Conservation (phyloP, 768 basidiomycete genomes). For the Dioszegia hungarica region DNA sequence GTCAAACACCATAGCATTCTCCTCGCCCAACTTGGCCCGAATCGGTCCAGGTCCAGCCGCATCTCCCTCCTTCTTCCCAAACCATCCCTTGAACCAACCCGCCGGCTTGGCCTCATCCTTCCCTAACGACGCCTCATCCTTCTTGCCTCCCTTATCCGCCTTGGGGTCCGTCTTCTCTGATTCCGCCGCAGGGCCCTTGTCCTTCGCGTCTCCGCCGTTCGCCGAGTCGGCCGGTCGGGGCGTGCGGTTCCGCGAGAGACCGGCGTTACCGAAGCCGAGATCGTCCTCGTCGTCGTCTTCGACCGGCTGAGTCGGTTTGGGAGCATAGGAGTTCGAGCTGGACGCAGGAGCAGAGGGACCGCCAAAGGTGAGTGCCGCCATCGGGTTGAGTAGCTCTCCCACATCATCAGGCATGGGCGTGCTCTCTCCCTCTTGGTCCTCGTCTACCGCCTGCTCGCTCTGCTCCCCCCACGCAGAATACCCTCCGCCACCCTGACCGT, state of each 20-base stretch:
- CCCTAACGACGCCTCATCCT: constrained; percentile 12
- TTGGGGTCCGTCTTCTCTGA: constrained; percentile 15
- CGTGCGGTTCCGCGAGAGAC: constrained; percentile 39
- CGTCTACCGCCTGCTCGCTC: background rate
- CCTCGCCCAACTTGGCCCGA: constrained; percentile 87
- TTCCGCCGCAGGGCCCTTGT: constrained; percentile 31
- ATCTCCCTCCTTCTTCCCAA: constrained; percentile 61
- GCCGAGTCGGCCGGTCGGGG: constrained; percentile 24
- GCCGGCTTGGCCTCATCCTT: constrained; percentile 24
- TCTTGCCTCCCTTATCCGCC: constrained; percentile 25
- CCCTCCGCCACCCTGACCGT: background rate
- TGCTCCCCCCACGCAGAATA: constrained; percentile 1
- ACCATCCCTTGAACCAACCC: constrained; percentile 74
- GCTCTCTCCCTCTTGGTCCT: constrained; percentile 1
- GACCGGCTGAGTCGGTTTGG: constrained; percentile 14
- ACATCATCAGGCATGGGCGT: constrained; percentile 6
- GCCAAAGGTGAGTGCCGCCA: constrained; percentile 32
- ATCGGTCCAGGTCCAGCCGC: constrained; percentile 58
- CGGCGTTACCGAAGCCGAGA: constrained; percentile 81
- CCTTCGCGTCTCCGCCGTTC: constrained; percentile 16
- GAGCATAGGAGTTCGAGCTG: constrained; percentile 9
- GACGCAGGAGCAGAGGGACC: background rate
- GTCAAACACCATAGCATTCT: constrained; percentile 86
- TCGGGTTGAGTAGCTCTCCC: constrained; percentile 40
- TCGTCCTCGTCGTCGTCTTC: constrained; percentile 73